phyloP scores from a whole-genome alignment of 139 green algal genomes.

The Zygnema circumcarinatum region DNA sequence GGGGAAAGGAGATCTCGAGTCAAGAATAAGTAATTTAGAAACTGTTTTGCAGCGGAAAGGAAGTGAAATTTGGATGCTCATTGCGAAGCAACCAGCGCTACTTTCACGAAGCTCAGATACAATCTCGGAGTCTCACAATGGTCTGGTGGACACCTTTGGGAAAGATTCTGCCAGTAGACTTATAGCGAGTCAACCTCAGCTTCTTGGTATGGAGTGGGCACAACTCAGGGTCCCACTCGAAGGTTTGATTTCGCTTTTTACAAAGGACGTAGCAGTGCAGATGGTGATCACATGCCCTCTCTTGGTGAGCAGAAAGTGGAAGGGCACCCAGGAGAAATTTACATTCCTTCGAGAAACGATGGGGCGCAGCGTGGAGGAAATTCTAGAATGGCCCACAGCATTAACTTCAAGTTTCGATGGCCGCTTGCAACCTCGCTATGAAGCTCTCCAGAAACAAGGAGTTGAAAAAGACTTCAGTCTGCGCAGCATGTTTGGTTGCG shows the following conservation, averaged over 20 bases:
- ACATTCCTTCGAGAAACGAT: neutral
- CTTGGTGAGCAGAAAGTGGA: neutral
- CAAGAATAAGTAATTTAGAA: neutral
- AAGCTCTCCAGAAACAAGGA: neutral
- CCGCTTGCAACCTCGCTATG: neutral
- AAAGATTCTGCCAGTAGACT: neutral
- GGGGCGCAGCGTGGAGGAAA: neutral
- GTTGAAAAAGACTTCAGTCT: neutral
- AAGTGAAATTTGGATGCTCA: neutral
- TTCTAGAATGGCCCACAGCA: neutral
- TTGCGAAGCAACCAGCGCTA: neutral
- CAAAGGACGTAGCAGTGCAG: neutral
- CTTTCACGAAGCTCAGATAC: neutral
- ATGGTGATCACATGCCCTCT: neutral
- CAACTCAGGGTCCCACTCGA: neutral
- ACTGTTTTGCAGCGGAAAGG: neutral
- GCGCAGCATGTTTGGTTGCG: neutral
- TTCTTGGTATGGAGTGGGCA: neutral
- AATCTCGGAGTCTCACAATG: neutral
- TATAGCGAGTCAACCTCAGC: neutral
- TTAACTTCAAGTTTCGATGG: neutral
- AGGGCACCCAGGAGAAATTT: neutral
- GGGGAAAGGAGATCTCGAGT: neutral
- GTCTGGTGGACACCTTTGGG: neutral
- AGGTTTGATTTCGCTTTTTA: neutral